Base-by-base conservation (phyloP, 1,139 yeast species). In the Taphrina betulina region DNA sequence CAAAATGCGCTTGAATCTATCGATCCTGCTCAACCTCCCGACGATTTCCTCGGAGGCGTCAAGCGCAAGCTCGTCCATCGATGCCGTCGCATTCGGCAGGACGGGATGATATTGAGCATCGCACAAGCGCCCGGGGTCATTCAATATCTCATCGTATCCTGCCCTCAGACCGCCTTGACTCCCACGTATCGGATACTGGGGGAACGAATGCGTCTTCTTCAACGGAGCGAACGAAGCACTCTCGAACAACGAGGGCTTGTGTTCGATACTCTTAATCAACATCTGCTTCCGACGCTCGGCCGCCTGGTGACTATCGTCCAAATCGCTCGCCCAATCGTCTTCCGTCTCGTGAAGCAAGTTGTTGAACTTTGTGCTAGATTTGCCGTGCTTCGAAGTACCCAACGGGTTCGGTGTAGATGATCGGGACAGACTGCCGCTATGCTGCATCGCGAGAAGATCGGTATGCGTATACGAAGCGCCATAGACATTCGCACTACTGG, bases 1-100 rank as follows among this genome's bases (percentile, higher is more conserved):
- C 44, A 92, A 70, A 2, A 87, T 75, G 37, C 75, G 76, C 57
- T 81, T 81, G 69, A 89, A 88, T 67, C 81, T 83, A 46, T 78
- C 73, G 64, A 82, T 83, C 59, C 88, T 78, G 19, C 82, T 74
- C 53, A 81, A 76, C 37, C 79, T 69, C 35, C 84, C 81, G 63
- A 79, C 83, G 59, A 82, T 67, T 62, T 77, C 81, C 63, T 75
- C 82, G 10, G 35, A 14, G 19, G 31, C 79, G 70, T 62, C 81
- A 5, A 19, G 37, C 3, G 35, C 36, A 16, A 33, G 24, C 10
- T 41, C 36, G 7, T 52, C 48, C 3, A 24, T 42, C 20, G 29
- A 42, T 14, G 34, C 33, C 12, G 43, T 34, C 8, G 50, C 48
- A n/a, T n/a, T n/a, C n/a, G n/a, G n/a, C n/a, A n/a, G n/a, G n/a